These are phyloP conservation scores for Dimocarpus longan DNA, from an alignment of 345 rosid species.

Conservation along the genomic window DNA sequence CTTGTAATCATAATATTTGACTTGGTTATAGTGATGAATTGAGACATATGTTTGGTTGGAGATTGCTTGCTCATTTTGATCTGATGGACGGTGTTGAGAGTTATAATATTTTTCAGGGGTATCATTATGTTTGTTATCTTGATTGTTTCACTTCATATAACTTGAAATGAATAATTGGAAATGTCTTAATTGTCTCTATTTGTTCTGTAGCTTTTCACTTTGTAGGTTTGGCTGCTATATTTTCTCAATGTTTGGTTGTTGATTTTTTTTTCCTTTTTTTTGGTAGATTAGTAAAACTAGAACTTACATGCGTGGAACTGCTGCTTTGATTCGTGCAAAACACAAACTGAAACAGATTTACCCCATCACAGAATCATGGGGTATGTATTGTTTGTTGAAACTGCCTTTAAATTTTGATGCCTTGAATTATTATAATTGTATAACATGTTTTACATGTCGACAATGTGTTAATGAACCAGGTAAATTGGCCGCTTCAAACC, in stretches of 20 bases:
- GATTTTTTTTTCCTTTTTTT: background rate
- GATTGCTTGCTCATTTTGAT: no score
- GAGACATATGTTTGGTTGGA: no score
- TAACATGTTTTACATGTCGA: background rate
- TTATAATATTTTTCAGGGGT: background rate
- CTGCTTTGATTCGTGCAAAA: constrained; percentile 28
- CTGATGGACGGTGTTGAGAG: no score
- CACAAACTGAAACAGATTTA: constrained; percentile 38
- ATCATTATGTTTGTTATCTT: no score
- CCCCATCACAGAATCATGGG: constrained; percentile 39
- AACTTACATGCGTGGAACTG: constrained; percentile 33
- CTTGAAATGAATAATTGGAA: no score
- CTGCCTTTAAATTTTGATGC: background rate
- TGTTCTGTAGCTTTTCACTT: background rate
- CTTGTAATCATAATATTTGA: background rate
- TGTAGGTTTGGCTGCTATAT: background rate
- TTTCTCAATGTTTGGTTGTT: background rate
- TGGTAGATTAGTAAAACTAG: background rate
- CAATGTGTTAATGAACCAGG: constrained; percentile 27
- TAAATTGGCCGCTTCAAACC: constrained; percentile 42
- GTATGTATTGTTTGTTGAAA: constrained; percentile 12
- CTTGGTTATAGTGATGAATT: no score
- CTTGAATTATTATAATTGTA: background rate
- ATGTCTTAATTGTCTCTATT: background rate
- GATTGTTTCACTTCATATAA: no score